Base-by-base conservation (phyloP, 805 yeast genomes). In the Candida schatavii region DNA sequence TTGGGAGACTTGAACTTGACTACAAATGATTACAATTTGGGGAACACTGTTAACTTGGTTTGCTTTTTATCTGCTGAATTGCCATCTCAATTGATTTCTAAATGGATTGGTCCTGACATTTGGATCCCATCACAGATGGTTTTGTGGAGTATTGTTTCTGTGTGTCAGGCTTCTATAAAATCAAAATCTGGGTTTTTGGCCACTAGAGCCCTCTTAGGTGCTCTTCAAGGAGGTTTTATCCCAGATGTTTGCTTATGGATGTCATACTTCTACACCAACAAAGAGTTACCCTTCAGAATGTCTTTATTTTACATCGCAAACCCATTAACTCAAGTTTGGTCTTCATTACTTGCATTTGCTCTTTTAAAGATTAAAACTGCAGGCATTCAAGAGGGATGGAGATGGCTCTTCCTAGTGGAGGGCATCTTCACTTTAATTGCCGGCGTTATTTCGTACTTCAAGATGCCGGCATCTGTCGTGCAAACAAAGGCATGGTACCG, bases 201-300 rank as follows among this genome's bases (percentile, higher is more conserved):
- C 7, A 69, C 79, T 3, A 64, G 86, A 45, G 74, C 75, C 0
- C 62, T 79, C 4, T 52, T 80, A 33, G 88, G 84, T 1, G 51
- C 73, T 3, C 56, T 77, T n/a, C 82, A 83, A 56, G 88, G 88
- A 43, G 88, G 88, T 0, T 81, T 81, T 45, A 81, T 84, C 41
- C 82, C 85, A 26, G 88, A 82, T 50, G 61, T 76, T 26, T 72
- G 77, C 42, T 61, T 82, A 37, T 83, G 83, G 80, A 62, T 83
- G 57, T 75, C 83, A 2, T 83, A 81, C 58, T 83, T 82, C 60
- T 84, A 77, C 62, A 83, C 79, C 7, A 54, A 75, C 23, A 57
- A 66, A 22, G 88, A 84, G 57, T 64, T 83, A 14, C 70, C 85
- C 1, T 53, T 77, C 19, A 62, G 88, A 40, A 61, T 81, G 20